A percentile compares a stretch with the other conserved stretches of the same genome.
These are phyloP conservation scores for Coemansia sp. DNA, from an alignment of 192 early-diverging fungal genomes.

Conservation along the genomic window DNA sequence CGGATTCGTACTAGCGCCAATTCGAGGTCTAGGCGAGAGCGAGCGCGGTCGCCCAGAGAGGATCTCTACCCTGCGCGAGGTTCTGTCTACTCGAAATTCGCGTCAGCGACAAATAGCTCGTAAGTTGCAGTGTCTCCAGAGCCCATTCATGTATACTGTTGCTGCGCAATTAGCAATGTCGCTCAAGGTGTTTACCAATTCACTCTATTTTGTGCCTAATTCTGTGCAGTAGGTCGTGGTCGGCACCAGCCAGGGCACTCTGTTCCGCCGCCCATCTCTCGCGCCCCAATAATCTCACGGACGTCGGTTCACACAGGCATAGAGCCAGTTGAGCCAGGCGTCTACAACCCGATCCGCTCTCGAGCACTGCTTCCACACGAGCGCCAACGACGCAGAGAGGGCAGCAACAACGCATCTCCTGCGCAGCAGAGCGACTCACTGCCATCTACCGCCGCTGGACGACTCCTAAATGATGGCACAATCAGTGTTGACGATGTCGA, in stretches of 20 bases:
- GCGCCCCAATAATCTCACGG: slow-evolving; percentile 15
- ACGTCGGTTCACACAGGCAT: slow-evolving; percentile 28
- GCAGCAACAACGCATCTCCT: not conserved
- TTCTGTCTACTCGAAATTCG: slow-evolving; percentile 32
- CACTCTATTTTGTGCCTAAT: not conserved
- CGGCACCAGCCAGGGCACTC: not conserved
- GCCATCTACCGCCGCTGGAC: not conserved
- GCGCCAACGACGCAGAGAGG: slow-evolving; percentile 17
- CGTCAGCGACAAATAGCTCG: slow-evolving; percentile 21
- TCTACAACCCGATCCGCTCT: slow-evolving; percentile 43
- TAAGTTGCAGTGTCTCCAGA: slow-evolving; percentile 19
- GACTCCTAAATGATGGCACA: slow-evolving; percentile 25
- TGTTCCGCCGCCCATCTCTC: slow-evolving; percentile 9
- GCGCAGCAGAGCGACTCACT: not conserved
- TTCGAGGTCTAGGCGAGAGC: slow-evolving; percentile 13
- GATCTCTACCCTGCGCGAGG: slow-evolving; percentile 44
- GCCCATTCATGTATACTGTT: not conserved
- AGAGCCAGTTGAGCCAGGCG: slow-evolving; percentile 42
- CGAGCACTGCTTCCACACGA: slow-evolving; percentile 44
- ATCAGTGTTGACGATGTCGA: slow-evolving; percentile 50
- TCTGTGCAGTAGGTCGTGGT: not conserved
- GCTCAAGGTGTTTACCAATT: not conserved
- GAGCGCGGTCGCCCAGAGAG: slow-evolving; percentile 40
- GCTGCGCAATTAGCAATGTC: slow-evolving; percentile 1
- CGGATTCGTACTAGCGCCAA: slow-evolving; percentile 37